These are phyloP conservation scores for Pelargonium fulgidum DNA, from an alignment of 441 rosid genomes.

Conservation along the genomic window DNA sequence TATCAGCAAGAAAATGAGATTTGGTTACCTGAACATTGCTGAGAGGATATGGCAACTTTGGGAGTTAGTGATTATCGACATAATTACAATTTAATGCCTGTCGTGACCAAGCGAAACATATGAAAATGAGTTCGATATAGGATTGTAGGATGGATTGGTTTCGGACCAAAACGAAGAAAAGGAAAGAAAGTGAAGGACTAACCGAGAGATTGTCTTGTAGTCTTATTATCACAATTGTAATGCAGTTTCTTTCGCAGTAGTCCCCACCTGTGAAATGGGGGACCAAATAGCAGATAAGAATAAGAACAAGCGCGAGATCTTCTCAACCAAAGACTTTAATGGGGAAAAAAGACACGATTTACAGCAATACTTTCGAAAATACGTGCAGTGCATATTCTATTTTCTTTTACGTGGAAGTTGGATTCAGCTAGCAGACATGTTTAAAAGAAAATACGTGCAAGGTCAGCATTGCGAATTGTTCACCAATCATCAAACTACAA, in stretches of 20 bases:
- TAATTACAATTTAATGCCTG: conserved; percentile 46
- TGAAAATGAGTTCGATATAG: conserved; percentile 21
- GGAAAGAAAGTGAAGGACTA: conserved; percentile 27
- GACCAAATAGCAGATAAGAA: conserved; percentile 28
- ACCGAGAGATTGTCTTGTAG: conserved; percentile 51
- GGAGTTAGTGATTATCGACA: conserved; percentile 29
- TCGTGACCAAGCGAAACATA: conserved; percentile 23
- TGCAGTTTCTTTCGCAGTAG: conserved; percentile 37
- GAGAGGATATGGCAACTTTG: conserved; percentile 12
- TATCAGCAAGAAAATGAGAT: conserved; percentile 17
- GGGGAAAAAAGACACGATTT: conserved; percentile 25
- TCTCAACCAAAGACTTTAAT: conserved; percentile 20
- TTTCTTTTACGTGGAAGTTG: conserved; percentile 12
- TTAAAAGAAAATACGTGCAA: background rate
- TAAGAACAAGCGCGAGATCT: conserved; percentile 24
- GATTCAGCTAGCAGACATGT: conserved; percentile 14
- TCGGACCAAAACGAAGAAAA: conserved; percentile 24
- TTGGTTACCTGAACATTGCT: conserved; percentile 20
- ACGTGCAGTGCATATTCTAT: conserved; percentile 13
- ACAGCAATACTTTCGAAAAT: conserved; percentile 19
- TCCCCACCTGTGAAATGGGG: conserved; percentile 52
- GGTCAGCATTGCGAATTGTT: conserved; percentile 8
- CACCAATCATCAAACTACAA: conserved; percentile 1
- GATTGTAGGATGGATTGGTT: conserved; percentile 18
- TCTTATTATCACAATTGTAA: conserved; percentile 33